phyloP scores from a whole-genome alignment of 805 yeast genomes.

The Sugiyamaella chiloensis region DNA sequence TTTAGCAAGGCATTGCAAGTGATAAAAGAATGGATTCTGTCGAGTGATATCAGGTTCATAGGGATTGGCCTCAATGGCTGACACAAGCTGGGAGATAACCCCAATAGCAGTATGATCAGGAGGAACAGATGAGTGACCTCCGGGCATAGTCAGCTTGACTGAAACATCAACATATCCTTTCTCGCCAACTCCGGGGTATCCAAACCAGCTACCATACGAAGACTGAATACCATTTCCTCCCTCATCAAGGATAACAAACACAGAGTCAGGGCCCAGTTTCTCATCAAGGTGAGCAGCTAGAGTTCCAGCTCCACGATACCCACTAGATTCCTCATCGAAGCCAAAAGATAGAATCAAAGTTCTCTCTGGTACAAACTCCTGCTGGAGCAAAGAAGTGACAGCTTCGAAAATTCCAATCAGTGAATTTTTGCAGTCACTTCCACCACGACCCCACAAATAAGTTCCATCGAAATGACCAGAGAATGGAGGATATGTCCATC shows the following conservation, averaged over 20 bases:
- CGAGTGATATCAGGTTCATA: conserved; percentile 45
- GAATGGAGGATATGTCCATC: conserved; percentile 70
- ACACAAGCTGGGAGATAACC: conserved; percentile 57
- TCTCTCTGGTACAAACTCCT: conserved; percentile 58
- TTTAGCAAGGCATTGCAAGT: conserved; percentile 62
- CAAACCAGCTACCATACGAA: conserved; percentile 47
- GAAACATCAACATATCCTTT: conserved; percentile 55
- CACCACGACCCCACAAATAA: conserved; percentile 72
- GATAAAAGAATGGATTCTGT: conserved; percentile 57
- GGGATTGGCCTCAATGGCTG: conserved; percentile 55
- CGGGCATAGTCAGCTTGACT: conserved; percentile 55
- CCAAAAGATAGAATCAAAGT: conserved; percentile 66
- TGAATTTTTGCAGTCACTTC: conserved; percentile 70
- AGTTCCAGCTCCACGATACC: conserved; percentile 57
- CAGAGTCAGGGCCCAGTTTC: conserved; percentile 57
- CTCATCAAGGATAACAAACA: conserved; percentile 71
- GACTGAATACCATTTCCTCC: conserved; percentile 46
- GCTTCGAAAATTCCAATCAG: conserved; percentile 66
- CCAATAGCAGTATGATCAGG: conserved; percentile 83
- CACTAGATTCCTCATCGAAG: conserved; percentile 75
- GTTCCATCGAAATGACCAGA: conserved; percentile 64
- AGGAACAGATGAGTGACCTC: conserved; percentile 81
- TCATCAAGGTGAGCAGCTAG: conserved; percentile 47
- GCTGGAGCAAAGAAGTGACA: conserved; percentile 50
- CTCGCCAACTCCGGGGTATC: conserved; percentile 57